Conservation (phyloP, 345 rosid species). For the Linum trigynum region DNA sequence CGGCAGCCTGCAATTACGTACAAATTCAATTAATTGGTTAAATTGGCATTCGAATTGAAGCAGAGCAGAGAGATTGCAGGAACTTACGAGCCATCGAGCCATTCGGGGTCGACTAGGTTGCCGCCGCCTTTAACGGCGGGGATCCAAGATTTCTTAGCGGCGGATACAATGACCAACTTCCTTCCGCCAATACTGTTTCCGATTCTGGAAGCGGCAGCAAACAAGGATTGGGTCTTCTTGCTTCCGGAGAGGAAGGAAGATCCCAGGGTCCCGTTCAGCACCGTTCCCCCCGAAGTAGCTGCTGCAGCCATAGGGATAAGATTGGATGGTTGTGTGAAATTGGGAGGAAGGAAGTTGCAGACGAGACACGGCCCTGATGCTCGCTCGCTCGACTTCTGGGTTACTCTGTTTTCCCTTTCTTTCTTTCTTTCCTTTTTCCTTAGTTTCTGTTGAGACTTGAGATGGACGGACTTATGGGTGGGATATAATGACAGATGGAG, state of each 20-base stretch:
- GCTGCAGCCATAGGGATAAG: conserved; percentile 17
- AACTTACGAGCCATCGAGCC: conserved; percentile 99
- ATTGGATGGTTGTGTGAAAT: no score
- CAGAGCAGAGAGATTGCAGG: neutral
- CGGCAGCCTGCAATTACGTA: conserved; percentile 49
- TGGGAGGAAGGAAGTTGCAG: neutral
- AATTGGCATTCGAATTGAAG: neutral
- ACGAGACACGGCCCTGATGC: conserved; percentile 19
- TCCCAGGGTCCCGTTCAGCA: conserved; percentile 53
- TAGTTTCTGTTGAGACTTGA: neutral
- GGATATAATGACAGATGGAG: neutral
- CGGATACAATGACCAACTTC: conserved; percentile 35
- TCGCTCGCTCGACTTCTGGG: neutral
- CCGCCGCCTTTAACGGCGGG: conserved; percentile 89
- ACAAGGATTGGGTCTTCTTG: conserved; percentile 31
- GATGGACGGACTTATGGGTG: neutral
- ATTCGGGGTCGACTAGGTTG: conserved; percentile 78
- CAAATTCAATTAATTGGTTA: no score
- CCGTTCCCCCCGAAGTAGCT: conserved; percentile 59
- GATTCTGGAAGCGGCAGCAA: conserved; percentile 19
- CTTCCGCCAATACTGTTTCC: conserved; percentile 17
- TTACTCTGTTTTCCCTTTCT: neutral
- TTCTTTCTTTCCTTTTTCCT: neutral
- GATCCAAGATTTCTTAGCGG: conserved; percentile 89
- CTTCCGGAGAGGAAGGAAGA: conserved; percentile 67